phyloP scores from a whole-genome alignment of 2,329 filamentous ascomycete species.

The Calonectria henricotiae region DNA sequence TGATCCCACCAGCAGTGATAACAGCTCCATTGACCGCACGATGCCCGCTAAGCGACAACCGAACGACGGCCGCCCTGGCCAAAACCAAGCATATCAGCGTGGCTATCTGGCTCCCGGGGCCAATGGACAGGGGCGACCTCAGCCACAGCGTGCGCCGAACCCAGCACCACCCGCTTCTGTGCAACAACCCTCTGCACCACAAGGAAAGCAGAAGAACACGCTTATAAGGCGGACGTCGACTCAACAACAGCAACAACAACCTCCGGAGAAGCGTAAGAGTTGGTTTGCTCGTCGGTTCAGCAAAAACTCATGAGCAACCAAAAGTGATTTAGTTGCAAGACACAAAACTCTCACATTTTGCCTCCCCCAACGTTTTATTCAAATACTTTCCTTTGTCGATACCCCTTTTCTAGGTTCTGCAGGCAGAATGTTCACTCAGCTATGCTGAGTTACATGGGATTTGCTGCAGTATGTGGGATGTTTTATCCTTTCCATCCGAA shows the following conservation, averaged over 20 bases:
- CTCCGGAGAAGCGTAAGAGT: slow-evolving; percentile 85
- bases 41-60: slow-evolving; percentile 69
- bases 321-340: slow-evolving; percentile 1
- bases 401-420: slow-evolving; percentile 45
- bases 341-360: slow-evolving; percentile 20
- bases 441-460: slow-evolving; percentile 29
- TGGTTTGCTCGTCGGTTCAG: slow-evolving; percentile 91
- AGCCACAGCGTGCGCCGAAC: slow-evolving; percentile 49
- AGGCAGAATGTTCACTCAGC: slow-evolving; percentile 26
- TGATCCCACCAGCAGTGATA: slow-evolving; percentile 90
- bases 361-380: slow-evolving; percentile 38
- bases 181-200: slow-evolving; percentile 40
- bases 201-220: slow-evolving; percentile 54
- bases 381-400: slow-evolving; percentile 51
- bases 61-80: slow-evolving; percentile 77
- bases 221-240: slow-evolving; percentile 53
- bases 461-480: slow-evolving; percentile 33
- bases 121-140: slow-evolving; percentile 48
- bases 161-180: slow-evolving; percentile 47
- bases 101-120: slow-evolving; percentile 59
- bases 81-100: slow-evolving; percentile 61
- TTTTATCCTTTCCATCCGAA: slow-evolving; percentile 29
- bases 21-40: slow-evolving; percentile 88
- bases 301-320: slow-evolving; percentile 62
- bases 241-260: slow-evolving; percentile 49